Evolutionary conservation across 208 protist genomes (phyloP).

Genomic region (Leishmania martiniquensis): DNA sequence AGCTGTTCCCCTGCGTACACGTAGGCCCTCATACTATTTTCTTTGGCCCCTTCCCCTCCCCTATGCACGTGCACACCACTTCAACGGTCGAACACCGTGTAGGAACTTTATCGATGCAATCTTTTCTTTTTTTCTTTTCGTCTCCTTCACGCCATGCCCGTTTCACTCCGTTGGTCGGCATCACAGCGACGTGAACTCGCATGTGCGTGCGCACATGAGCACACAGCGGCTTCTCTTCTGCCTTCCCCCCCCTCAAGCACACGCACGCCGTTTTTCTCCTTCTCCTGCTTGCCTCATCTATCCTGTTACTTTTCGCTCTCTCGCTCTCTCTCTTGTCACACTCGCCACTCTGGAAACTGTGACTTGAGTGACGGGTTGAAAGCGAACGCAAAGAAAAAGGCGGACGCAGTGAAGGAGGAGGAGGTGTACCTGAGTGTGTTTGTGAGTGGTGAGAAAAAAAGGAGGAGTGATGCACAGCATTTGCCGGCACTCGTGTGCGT

Average conservation of each 20-base stretch:
- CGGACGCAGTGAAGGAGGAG: no score
- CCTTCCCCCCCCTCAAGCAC: neutral
- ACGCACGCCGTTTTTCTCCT: neutral
- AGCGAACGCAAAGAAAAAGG: no score
- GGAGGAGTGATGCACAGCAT: no score
- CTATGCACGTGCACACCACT: neutral
- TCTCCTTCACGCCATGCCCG: neutral
- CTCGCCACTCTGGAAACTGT: no score
- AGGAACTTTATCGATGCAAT: neutral
- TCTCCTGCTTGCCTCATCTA: neutral
- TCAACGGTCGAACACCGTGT: neutral
- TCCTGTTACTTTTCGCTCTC: neutral
- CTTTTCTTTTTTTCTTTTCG: neutral
- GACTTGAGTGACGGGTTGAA: no score
- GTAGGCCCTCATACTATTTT: neutral
- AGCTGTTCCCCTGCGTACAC: neutral
- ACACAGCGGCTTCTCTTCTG: neutral
- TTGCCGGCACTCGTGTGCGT: no score
- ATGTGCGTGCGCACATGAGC: neutral
- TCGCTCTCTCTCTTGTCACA: neutral
- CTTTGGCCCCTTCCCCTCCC: neutral
- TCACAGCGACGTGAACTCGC: neutral
- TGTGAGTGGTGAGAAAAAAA: no score
- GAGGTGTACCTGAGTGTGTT: no score
- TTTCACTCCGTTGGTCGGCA: neutral